These are phyloP conservation scores for Conticribra guillardii DNA, from an alignment of 108 stramenopile species.

Conservation along the genomic window DNA sequence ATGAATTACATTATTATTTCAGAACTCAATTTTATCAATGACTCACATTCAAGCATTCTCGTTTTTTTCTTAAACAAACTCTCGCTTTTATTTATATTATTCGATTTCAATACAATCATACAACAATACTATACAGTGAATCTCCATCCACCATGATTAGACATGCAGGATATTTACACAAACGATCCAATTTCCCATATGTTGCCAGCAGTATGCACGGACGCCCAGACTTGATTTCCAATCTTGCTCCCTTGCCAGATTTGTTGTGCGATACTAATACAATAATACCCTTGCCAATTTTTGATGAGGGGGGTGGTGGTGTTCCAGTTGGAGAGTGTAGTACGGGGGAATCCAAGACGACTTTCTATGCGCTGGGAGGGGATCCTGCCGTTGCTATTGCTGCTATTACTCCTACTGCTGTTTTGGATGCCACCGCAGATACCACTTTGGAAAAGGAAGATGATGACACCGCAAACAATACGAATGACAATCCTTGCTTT, in stretches of 20 bases:
- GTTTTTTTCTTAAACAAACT: no score
- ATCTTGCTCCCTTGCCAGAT: constrained; percentile 20
- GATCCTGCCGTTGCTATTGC: no score
- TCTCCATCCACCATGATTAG: constrained; percentile 19
- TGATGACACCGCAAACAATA: background rate
- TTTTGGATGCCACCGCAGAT: no score
- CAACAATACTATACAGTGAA: constrained; percentile 11
- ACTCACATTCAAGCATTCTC: no score
- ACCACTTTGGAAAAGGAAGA: no score
- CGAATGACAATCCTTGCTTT: constrained; percentile 6
- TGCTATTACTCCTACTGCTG: no score
- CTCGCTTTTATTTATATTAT: no score
- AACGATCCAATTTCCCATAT: constrained; percentile 39
- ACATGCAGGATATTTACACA: constrained; percentile 48
- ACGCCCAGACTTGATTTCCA: constrained; percentile 6
- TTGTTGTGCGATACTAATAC: constrained; percentile 4
- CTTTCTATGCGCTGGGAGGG: background rate
- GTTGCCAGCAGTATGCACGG: background rate
- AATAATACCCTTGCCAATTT: constrained; percentile 4
- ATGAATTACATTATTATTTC: no score
- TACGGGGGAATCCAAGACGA: background rate
- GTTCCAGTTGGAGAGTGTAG: background rate
- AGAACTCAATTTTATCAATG: no score
- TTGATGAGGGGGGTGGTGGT: background rate
- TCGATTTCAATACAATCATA: no score